Evolutionary conservation across 2,329 filamentous ascomycete genomes (phyloP), one percentile per base, ranked within the genome.

Genomic region (Parastagonospora avenae): DNA sequence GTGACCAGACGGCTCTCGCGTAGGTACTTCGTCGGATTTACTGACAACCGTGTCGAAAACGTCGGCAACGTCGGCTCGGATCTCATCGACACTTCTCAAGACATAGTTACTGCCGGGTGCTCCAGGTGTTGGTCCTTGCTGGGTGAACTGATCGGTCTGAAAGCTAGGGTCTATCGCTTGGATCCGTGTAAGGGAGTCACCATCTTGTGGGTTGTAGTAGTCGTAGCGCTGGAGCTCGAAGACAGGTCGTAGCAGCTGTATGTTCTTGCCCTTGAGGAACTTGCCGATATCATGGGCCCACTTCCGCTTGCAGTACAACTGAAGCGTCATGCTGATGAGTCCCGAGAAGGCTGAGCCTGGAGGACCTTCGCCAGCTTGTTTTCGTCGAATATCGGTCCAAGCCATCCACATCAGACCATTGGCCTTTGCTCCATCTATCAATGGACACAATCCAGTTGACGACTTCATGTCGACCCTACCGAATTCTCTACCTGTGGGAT

Each of bases 41-140:
- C 87, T 87, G 24, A 87, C 84, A 33, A 97, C 83, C 7, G 87
- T 88, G 75, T 97, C 92, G 64, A 99, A 96, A 68, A 97, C 90
- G 36, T 85, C 86, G 71, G 91, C 84, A 16, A 96, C 89, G 50
- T 96, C 92, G 56, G 85, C 87, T 8, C 89, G 88, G 52, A 96
- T 88, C 73, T 97, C 92, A 63, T 97, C 93, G 0, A 87, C 86
- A 12, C 59, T 62, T 27, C 63, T 59, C 14, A 66, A 31, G 4
- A 60, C 57, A 32, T 59, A 67, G 50, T 50, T 62, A 36, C 39
- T 43, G 27, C 33, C 16, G 3, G 38, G 24, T 8, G 28, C 28
- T 27, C 39, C 46, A 14, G 39, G 31, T 10, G 31, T n/a, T 4
- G 15, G 7, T 12, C 40, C 32, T 16, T 43, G 46, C 12, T 39